A percentile compares a stretch with the other conserved stretches of the same genome.
Evolutionary conservation across 2,329 filamentous ascomycete genomes (phyloP).

Genomic region (Aspergillus fumigatus): DNA sequence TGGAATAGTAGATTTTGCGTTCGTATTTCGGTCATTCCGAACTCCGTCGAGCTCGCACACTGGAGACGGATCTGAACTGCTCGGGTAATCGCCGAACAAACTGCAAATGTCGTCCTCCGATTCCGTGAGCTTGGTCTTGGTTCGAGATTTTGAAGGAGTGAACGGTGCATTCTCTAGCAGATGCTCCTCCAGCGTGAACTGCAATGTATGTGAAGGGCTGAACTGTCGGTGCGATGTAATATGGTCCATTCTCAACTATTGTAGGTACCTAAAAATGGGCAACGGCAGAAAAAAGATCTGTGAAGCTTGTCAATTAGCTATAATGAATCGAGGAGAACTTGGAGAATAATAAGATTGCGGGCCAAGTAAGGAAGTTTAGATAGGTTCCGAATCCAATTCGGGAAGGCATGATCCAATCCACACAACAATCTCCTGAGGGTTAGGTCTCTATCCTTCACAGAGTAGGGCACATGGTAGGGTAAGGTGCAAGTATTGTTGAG

Average conservation of each 20-base stretch:
- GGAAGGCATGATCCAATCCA: slow-evolving; percentile 6
- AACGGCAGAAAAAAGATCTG: background rate
- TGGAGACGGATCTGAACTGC: background rate
- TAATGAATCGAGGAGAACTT: background rate
- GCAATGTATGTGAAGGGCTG: background rate
- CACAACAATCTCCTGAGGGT: background rate
- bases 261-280: background rate
- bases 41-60: background rate
- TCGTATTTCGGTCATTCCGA: background rate
- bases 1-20: background rate
- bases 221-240: background rate
- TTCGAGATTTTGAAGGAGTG: background rate
- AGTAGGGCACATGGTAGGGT: background rate
- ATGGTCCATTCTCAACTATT: background rate
- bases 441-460: background rate
- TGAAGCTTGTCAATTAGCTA: background rate
- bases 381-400: background rate
- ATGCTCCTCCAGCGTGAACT: background rate
- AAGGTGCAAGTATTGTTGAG: background rate
- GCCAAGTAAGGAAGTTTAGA: background rate
- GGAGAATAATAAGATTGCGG: background rate
- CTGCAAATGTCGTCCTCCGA: background rate
- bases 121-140: background rate
- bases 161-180: background rate
- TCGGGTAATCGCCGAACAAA: background rate